Base-by-base conservation (phyloP, 768 basidiomycete genomes). In the Lactifluus echinatus region DNA sequence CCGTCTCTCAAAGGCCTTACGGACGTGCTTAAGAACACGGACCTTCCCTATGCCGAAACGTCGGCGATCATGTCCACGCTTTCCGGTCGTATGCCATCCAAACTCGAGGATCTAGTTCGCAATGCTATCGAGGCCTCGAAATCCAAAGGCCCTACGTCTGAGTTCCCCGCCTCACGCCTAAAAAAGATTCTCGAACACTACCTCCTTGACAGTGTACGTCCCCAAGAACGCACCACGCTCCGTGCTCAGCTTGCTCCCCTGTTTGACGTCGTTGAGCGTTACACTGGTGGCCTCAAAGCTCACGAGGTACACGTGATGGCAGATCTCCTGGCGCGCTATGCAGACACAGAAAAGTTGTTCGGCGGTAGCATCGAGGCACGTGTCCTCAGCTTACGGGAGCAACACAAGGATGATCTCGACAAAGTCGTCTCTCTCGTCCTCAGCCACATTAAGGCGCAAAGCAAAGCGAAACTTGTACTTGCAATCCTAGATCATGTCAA, bases 341-440 rank as follows among this genome's bases (percentile, higher is more conserved):
- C 82, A 65, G 76, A 81, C 50, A 93, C 93, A 0, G 95, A 98
- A 73, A 88, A 85, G 68, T 72, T 97, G 14, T 99, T 99, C 66
- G 89, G 90, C 42, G 93, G 93, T 40, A 89, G 89, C 67, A 93
- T 96, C 61, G 94, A 97, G 72, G 87, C 91, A 48, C 84, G 93
- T 39, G 86, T 98, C 49, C 77, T 98, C 56, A 80, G 84, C 50
- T 81, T 99, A 39, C 82, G 96, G 53, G 96, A 98, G 50, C 85
- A 93, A 64, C 72, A 94, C 77, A 95, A 94, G 74, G 91, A 93
- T 60, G 79, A 93, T 63, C 82, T 96, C 36, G 93, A 97, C 70
- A 83, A 85, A 56, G 96, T 90, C 33, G 85, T 87, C 45, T 78
- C 78, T 45, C 75, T 94, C 29, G 92, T 98, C 17, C 79, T 98